phyloP scores from a whole-genome alignment of 2,329 filamentous ascomycete species.

The Cladosporium cucumerinum region DNA sequence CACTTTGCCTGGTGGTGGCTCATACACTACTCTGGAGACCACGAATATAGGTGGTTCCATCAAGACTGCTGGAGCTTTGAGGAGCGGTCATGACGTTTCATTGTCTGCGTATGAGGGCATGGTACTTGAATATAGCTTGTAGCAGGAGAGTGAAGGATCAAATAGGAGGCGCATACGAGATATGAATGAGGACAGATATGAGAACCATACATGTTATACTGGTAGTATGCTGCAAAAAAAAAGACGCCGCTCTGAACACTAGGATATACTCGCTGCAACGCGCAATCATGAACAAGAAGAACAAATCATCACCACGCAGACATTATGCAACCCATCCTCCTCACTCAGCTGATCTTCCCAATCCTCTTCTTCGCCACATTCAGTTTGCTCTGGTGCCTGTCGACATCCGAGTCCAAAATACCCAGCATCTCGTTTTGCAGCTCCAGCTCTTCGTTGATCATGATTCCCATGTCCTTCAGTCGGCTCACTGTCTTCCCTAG shows the following conservation, averaged over 20 bases:
- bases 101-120: neutral
- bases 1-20: conserved; percentile 15
- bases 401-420: conserved; percentile 62
- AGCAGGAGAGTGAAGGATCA: neutral
- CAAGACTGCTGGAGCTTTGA: neutral
- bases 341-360: conserved; percentile 54
- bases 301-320: neutral
- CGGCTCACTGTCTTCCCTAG: conserved; percentile 66
- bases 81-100: neutral
- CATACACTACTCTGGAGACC: neutral
- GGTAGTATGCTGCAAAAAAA: neutral
- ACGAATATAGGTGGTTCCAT: neutral
- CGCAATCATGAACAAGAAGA: neutral
- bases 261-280: conserved; percentile 6
- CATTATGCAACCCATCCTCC: neutral
- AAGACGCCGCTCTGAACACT: neutral
- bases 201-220: neutral
- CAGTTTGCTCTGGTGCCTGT: conserved; percentile 65
- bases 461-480: conserved; percentile 73
- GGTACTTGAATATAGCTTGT: neutral
- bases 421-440: conserved; percentile 69
- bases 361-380: conserved; percentile 70
- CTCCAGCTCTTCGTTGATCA: conserved; percentile 71
- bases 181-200: neutral
- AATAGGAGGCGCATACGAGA: neutral